These are phyloP conservation scores for Salix purpurea DNA, from an alignment of 345 rosid genomes.

Conservation along the genomic window DNA sequence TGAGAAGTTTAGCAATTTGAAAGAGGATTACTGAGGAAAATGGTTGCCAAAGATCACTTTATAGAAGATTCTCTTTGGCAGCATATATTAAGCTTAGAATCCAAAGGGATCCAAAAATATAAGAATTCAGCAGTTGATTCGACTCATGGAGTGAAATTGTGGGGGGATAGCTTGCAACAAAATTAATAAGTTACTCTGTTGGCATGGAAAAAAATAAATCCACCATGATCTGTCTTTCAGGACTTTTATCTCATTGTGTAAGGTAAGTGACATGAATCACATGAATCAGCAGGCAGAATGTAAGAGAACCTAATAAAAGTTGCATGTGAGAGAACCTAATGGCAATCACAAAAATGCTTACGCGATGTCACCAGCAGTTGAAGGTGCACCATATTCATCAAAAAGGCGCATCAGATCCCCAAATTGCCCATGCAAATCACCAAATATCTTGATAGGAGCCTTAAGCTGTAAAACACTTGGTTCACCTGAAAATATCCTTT, in stretches of 20 bases:
- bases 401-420: slow-evolving; percentile 99
- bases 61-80: background rate
- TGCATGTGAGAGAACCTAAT: background rate
- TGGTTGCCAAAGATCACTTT: background rate
- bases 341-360: slow-evolving; percentile 35
- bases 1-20: background rate
- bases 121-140: background rate
- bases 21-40: background rate
- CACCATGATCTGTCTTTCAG: background rate
- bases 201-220: background rate
- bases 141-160: background rate
- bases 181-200: background rate
- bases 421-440: slow-evolving; percentile 98
- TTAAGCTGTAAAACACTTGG: slow-evolving; percentile 82
- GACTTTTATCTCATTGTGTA: background rate
- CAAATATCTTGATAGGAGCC: slow-evolving; percentile 92
- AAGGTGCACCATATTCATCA: slow-evolving; percentile 96
- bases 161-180: background rate
- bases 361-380: slow-evolving; percentile 99
- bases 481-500: slow-evolving; percentile 75
- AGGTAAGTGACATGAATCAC: background rate
- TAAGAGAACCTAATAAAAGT: background rate
- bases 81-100: background rate
- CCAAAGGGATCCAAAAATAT: background rate
- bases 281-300: background rate